Conservation (phyloP, 306 rosid species). For the Abrus pulchellus region DNA sequence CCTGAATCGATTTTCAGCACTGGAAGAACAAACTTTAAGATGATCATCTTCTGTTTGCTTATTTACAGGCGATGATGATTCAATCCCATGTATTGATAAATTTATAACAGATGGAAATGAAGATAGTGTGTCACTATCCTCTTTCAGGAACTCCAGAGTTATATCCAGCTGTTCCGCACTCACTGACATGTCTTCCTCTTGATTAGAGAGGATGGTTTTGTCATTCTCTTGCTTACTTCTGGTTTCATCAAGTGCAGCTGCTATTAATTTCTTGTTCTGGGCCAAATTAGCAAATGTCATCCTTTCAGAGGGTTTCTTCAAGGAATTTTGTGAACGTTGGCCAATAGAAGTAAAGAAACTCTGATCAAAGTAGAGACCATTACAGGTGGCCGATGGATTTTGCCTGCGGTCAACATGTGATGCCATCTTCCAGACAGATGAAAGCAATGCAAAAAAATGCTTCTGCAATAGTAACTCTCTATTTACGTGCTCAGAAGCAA, state of each 20-base stretch:
- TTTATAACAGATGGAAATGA: conserved; percentile 74
- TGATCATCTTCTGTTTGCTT: conserved; percentile 52
- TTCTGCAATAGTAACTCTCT: conserved; percentile 84
- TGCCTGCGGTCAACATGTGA: conserved; percentile 55
- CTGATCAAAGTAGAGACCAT: conserved; percentile 70
- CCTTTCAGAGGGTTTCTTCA: conserved; percentile 66
- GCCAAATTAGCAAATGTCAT: conserved; percentile 58
- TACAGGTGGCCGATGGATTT: conserved; percentile 56
- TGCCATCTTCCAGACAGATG: conserved; percentile 76
- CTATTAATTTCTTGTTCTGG: conserved; percentile 69
- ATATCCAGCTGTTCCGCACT: conserved; percentile 68
- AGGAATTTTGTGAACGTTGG: conserved; percentile 61
- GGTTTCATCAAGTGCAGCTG: conserved; percentile 74
- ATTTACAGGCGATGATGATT: conserved; percentile 46
- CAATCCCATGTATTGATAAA: conserved; percentile 67
- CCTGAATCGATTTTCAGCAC: conserved; percentile 92
- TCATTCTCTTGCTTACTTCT: conserved; percentile 56
- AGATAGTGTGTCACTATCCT: conserved; percentile 51
- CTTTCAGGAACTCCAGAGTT: conserved; percentile 68
- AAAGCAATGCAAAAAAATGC: conserved; percentile 86
- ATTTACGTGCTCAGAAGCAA: conserved; percentile 87
- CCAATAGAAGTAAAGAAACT: conserved; percentile 58
- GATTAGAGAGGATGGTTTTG: conserved; percentile 57
- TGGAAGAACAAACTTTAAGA: conserved; percentile 54
- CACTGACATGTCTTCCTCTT: conserved; percentile 43